Percentiles rank a stretch among this genome's conserved stretches.
These are phyloP conservation scores for Corinectria fuckeliana DNA, from an alignment of 2,329 filamentous ascomycete genomes.

Conservation along the genomic window DNA sequence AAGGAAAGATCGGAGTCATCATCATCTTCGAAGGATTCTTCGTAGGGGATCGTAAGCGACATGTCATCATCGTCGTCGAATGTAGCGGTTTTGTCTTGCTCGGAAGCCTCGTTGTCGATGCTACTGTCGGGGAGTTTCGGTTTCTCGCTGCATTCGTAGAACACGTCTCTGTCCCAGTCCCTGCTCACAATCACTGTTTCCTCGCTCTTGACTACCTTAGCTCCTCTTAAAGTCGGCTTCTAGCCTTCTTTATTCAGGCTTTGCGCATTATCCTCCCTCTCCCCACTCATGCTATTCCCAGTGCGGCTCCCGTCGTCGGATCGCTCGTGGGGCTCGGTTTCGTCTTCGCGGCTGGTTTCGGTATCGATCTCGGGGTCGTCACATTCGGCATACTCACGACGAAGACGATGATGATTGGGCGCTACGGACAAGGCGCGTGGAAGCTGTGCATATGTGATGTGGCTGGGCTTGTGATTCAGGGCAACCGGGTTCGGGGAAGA, in stretches of 20 bases:
- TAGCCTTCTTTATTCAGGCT: conserved; percentile 23
- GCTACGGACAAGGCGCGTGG: conserved; percentile 23
- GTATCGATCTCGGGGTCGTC: conserved; percentile 33
- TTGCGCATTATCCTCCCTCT: conserved; percentile 1
- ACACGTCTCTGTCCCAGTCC: conserved; percentile 23
- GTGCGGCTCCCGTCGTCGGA: conserved; percentile 12
- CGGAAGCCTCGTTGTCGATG: conserved; percentile 16
- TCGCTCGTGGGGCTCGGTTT: not conserved
- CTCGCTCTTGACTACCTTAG: not conserved
- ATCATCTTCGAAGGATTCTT: conserved; percentile 54
- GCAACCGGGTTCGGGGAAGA: conserved; percentile 51
- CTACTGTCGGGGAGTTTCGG: conserved; percentile 15
- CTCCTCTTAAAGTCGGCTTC: conserved; percentile 25
- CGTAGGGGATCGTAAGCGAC: conserved; percentile 53
- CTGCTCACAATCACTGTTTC: not conserved
- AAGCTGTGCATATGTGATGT: conserved; percentile 30
- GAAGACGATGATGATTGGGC: conserved; percentile 53
- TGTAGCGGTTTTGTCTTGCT: conserved; percentile 41
- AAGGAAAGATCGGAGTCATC: conserved; percentile 69
- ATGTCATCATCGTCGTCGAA: conserved; percentile 34
- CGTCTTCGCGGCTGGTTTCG: conserved; percentile 40
- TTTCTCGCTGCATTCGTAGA: conserved; percentile 25
- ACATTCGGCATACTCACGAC: conserved; percentile 52
- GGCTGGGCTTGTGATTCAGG: conserved; percentile 40
- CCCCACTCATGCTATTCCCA: not conserved